Evolutionary conservation across 331 rosid genomes (phyloP).

Genomic region (Stylosanthes scabra): DNA sequence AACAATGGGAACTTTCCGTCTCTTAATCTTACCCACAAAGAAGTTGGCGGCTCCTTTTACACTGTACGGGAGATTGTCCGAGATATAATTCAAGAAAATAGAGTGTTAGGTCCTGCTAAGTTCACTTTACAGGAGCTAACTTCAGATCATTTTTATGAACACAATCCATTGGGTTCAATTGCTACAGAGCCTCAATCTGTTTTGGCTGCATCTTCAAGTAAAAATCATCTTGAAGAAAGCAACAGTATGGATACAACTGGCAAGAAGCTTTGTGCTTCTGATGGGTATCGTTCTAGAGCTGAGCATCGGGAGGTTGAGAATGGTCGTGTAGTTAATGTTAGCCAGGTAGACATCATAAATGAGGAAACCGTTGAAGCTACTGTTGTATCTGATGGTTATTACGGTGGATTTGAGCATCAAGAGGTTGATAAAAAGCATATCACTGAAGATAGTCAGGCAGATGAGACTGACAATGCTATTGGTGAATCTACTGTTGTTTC

Average conservation of each 20-base stretch:
- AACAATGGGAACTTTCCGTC: conserved; percentile 93
- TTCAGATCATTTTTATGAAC: conserved; percentile 52
- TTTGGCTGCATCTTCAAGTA: conserved; percentile 48
- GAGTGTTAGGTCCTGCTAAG: conserved; percentile 95
- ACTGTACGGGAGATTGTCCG: conserved; percentile 95
- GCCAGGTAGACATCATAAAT: conserved; percentile 38
- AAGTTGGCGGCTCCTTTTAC: conserved; percentile 99
- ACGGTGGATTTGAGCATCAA: conserved; percentile 18
- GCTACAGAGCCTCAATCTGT: conserved; percentile 57
- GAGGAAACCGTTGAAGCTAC: conserved; percentile 18
- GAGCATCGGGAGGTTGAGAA: conserved; percentile 30
- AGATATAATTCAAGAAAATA: conserved; percentile 92
- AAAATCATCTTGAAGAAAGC: conserved; percentile 37
- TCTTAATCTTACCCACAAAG: conserved; percentile 89
- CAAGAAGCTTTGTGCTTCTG: too few species aligned
- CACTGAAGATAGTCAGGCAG: conserved; percentile 43
- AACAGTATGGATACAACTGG: conserved; percentile 42
- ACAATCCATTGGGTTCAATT: conserved; percentile 72
- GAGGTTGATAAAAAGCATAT: conserved; percentile 32
- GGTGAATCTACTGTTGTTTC: conserved; percentile 30
- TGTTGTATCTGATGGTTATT: conserved; percentile 31
- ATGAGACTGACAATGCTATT: conserved; percentile 21
- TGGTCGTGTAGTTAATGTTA: conserved; percentile 36
- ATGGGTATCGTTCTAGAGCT: conserved; percentile 31
- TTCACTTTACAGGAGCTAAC: conserved; percentile 51